A percentile compares a stretch with the other conserved stretches of the same genome.
Evolutionary conservation across 2,329 filamentous ascomycete genomes (phyloP).

Genomic region (Ramularia endophylla): DNA sequence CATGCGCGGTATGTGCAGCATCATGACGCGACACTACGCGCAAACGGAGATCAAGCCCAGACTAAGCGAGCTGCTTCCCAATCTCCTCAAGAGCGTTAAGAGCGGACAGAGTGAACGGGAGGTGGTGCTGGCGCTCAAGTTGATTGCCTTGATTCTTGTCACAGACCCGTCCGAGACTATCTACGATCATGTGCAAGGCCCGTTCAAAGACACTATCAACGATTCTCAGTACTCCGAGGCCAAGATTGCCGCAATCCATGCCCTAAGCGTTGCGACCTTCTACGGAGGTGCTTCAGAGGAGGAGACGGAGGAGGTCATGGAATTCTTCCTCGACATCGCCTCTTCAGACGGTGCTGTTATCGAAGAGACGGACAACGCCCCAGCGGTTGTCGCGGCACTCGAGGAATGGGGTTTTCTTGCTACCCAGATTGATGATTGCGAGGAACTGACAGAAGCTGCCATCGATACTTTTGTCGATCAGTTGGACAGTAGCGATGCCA

Average conservation of each 20-base stretch:
- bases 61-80: slow-evolving; percentile 56
- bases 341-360: slow-evolving; percentile 71
- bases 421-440: slow-evolving; percentile 68
- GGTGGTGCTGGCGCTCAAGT: slow-evolving; percentile 63
- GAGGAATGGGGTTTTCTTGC: slow-evolving; percentile 76
- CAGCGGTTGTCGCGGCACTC: slow-evolving; percentile 67
- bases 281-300: slow-evolving; percentile 68
- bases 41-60: slow-evolving; percentile 55
- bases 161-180: slow-evolving; percentile 60
- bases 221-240: slow-evolving; percentile 59
- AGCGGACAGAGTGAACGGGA: slow-evolving; percentile 63
- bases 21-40: slow-evolving; percentile 63
- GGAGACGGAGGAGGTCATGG: slow-evolving; percentile 63
- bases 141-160: slow-evolving; percentile 64
- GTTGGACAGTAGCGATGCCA: slow-evolving; percentile 65
- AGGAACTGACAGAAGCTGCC: slow-evolving; percentile 63
- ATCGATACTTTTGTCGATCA: slow-evolving; percentile 81
- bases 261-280: slow-evolving; percentile 64
- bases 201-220: slow-evolving; percentile 58
- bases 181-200: slow-evolving; percentile 55
- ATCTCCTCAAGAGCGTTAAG: slow-evolving; percentile 66
- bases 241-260: slow-evolving; percentile 67
- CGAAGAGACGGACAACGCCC: slow-evolving; percentile 63
- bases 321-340: slow-evolving; percentile 69
- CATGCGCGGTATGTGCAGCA: slow-evolving; percentile 55